phyloP scores from a whole-genome alignment of 306 rosid species.

The Canavalia gladiata region DNA sequence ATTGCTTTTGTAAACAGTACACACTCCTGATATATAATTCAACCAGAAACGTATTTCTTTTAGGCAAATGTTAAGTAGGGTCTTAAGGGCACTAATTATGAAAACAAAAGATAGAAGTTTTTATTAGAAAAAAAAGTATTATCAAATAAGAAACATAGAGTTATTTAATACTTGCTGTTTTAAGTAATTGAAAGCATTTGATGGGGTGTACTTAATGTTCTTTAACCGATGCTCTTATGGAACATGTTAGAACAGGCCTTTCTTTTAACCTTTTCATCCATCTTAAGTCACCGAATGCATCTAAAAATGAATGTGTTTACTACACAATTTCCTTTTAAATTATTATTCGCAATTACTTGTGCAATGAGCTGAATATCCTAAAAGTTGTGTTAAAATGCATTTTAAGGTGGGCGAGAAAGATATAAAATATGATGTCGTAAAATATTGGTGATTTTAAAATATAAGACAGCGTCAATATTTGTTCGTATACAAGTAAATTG shows the following conservation, averaged over 20 bases:
- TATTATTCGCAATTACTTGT: slow-evolving; percentile 25
- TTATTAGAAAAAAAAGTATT: not conserved
- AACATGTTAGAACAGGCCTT: not conserved
- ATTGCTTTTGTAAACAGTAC: slow-evolving; percentile 23
- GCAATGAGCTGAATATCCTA: not conserved
- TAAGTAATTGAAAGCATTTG: not conserved
- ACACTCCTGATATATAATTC: slow-evolving; percentile 26
- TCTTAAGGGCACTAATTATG: not conserved
- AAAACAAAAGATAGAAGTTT: not conserved
- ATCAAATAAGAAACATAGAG: not conserved
- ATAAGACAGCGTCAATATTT: not conserved
- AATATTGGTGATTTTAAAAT: slow-evolving; percentile 21
- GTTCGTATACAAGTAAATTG: slow-evolving; percentile 25
- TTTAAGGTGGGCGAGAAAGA: not conserved
- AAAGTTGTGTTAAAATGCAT: slow-evolving; percentile 29
- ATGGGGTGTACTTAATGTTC: not conserved
- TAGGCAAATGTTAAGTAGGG: not conserved
- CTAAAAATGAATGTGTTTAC: slow-evolving; percentile 23
- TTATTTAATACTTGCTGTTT: not conserved
- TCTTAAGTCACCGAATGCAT: slow-evolving; percentile 35
- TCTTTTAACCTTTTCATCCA: slow-evolving; percentile 21
- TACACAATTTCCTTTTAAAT: slow-evolving; percentile 31
- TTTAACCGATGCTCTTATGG: not conserved
- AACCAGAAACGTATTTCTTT: slow-evolving; percentile 19
- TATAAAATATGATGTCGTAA: not conserved